phyloP scores from a whole-genome alignment of 2,329 filamentous ascomycete species.

The Xylariaceae sp. region DNA sequence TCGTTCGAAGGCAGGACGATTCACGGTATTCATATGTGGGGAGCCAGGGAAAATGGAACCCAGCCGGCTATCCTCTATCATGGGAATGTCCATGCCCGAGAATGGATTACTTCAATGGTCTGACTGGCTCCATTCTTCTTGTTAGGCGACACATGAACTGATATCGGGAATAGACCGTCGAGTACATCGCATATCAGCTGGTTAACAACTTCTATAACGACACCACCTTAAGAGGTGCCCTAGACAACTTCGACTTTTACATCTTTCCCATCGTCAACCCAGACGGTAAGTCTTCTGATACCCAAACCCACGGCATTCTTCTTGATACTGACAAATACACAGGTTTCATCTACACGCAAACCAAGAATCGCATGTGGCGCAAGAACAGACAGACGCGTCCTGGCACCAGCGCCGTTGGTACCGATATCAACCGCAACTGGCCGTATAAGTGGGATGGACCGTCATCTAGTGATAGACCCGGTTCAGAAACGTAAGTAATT shows the following conservation, averaged over 20 bases:
- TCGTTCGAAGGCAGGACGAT: conserved; percentile 49
- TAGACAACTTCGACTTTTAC: conserved; percentile 56
- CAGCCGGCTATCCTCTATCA: conserved; percentile 49
- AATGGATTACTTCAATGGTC: conserved; percentile 32
- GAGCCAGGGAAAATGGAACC: conserved; percentile 39
- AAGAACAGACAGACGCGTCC: conserved; percentile 45
- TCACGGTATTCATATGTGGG: conserved; percentile 54
- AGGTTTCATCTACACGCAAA: conserved; percentile 51
- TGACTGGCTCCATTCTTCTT: background rate
- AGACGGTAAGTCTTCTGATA: conserved; percentile 36
- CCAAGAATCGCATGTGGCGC: conserved; percentile 46
- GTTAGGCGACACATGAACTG: background rate
- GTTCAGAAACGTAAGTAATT: conserved; percentile 29
- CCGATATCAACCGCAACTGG: conserved; percentile 52
- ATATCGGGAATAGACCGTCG: conserved; percentile 31
- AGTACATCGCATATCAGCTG: conserved; percentile 46
- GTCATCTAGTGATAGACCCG: conserved; percentile 41
- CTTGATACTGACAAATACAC: conserved; percentile 5
- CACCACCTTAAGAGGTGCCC: conserved; percentile 38
- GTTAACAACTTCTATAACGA: conserved; percentile 41
- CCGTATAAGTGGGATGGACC: conserved; percentile 41
- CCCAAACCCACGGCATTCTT: background rate
- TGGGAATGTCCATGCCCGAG: conserved; percentile 37
- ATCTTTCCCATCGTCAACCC: conserved; percentile 52
- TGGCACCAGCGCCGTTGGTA: conserved; percentile 40